Percentiles rank a stretch among this genome's conserved stretches.
phyloP scores from a whole-genome alignment of 495 filamentous ascomycete genomes.

The Neurospora sp. region DNA sequence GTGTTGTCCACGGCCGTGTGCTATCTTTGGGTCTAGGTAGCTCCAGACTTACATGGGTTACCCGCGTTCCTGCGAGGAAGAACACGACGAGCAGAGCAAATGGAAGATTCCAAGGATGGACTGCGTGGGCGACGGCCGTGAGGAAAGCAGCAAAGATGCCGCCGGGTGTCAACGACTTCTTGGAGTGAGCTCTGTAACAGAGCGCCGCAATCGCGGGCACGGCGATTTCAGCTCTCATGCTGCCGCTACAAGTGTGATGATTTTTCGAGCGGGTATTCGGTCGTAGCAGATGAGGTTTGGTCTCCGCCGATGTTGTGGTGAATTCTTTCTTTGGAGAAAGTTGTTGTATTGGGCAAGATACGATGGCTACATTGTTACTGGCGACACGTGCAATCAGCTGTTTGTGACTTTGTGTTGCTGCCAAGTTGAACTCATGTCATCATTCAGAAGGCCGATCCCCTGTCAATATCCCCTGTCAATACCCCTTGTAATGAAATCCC shows the following conservation, averaged over 20 bases:
- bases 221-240: constrained; percentile 64
- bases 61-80: constrained; percentile 73
- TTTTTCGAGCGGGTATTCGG: neutral
- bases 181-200: constrained; percentile 58
- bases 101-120: constrained; percentile 86
- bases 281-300: neutral
- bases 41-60: constrained; percentile 54
- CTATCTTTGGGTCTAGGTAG: neutral
- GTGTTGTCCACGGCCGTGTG: neutral
- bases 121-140: constrained; percentile 69
- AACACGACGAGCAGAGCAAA: constrained; percentile 76
- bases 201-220: constrained; percentile 53
- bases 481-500: neutral
- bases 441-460: neutral
- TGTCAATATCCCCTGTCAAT: neutral
- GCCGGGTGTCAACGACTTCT: constrained; percentile 64
- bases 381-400: neutral
- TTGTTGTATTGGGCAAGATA: neutral
- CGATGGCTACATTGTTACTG: neutral
- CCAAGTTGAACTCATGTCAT: neutral
- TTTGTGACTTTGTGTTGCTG: neutral
- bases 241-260: neutral
- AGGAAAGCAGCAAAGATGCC: constrained; percentile 58
- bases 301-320: neutral
- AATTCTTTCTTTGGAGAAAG: neutral